Conservation (phyloP, 2,329 filamentous ascomycete genomes). For the Zymoseptoria tritici region DNA sequence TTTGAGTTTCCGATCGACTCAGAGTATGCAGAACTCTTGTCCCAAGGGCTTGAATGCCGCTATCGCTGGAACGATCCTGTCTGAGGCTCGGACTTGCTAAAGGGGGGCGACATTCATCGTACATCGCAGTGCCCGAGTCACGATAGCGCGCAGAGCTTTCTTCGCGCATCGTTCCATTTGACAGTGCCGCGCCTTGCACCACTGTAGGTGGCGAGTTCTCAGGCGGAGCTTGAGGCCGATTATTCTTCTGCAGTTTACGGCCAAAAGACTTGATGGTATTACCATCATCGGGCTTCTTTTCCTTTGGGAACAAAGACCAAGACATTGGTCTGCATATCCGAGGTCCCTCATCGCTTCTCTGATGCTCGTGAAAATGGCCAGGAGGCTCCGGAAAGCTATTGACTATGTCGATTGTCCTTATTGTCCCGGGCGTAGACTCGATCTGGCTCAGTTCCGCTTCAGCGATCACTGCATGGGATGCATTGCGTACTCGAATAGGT, state of each 20-base stretch:
- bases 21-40: neutral
- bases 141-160: constrained; percentile 20
- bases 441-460: constrained; percentile 8
- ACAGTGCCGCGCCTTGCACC: neutral
- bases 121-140: constrained; percentile 21
- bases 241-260: too few species aligned
- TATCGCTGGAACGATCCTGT: constrained; percentile 1
- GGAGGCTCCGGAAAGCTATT: constrained; percentile 20
- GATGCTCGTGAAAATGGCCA: constrained; percentile 5
- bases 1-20: constrained; percentile 1
- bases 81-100: neutral
- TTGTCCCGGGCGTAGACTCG: constrained; percentile 8
- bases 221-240: too few species aligned
- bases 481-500: constrained; percentile 7
- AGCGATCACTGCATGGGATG: neutral
- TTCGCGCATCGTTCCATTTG: constrained; percentile 12
- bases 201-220: neutral
- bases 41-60: neutral
- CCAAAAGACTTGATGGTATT: neutral
- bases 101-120: constrained; percentile 1
- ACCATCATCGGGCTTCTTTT: neutral
- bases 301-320: constrained; percentile 5
- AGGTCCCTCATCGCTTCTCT: constrained; percentile 2
- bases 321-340: neutral
- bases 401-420: constrained; percentile 19